phyloP scores from a whole-genome alignment of 495 filamentous ascomycete species.

The Terfezia claveryi region DNA sequence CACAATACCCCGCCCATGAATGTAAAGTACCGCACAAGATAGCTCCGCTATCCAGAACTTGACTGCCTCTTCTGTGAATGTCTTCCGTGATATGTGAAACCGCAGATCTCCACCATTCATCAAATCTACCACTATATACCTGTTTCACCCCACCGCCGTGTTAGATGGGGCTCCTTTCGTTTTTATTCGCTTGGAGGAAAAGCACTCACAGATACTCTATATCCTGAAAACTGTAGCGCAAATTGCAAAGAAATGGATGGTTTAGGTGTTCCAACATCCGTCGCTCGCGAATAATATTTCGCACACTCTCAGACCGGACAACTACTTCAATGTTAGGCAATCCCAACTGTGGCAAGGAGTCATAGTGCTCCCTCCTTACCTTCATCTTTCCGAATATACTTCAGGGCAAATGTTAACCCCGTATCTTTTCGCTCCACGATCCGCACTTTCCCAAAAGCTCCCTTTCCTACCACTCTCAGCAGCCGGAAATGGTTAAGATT shows the following conservation, averaged over 20 bases:
- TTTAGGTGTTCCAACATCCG: constrained; percentile 96
- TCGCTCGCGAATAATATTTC: constrained; percentile 92
- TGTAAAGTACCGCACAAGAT: constrained; percentile 76
- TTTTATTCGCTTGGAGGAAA: not conserved
- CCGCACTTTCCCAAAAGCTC: constrained; percentile 93
- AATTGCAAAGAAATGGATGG: constrained; percentile 93
- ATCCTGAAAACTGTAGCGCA: constrained; percentile 97
- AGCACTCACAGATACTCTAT: constrained; percentile 83
- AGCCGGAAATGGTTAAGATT: constrained; percentile 96
- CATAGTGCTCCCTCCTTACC: constrained; percentile 30
- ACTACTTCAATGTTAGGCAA: not conserved
- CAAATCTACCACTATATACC: constrained; percentile 91
- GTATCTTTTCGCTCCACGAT: constrained; percentile 97
- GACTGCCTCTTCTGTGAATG: constrained; percentile 91
- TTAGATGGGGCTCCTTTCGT: not conserved
- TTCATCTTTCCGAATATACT: constrained; percentile 99
- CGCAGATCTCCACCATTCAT: constrained; percentile 96
- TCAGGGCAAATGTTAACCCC: constrained; percentile 76
- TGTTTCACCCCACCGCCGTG: constrained; percentile 17
- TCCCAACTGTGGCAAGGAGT: not conserved
- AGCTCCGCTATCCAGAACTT: constrained; percentile 92
- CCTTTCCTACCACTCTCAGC: constrained; percentile 85
- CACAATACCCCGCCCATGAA: constrained; percentile 80
- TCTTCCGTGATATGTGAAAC: constrained; percentile 95
- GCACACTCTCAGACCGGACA: constrained; percentile 87